These are phyloP conservation scores for Blastobotrys elegans DNA, from an alignment of 1,139 yeast genomes.

Conservation along the genomic window DNA sequence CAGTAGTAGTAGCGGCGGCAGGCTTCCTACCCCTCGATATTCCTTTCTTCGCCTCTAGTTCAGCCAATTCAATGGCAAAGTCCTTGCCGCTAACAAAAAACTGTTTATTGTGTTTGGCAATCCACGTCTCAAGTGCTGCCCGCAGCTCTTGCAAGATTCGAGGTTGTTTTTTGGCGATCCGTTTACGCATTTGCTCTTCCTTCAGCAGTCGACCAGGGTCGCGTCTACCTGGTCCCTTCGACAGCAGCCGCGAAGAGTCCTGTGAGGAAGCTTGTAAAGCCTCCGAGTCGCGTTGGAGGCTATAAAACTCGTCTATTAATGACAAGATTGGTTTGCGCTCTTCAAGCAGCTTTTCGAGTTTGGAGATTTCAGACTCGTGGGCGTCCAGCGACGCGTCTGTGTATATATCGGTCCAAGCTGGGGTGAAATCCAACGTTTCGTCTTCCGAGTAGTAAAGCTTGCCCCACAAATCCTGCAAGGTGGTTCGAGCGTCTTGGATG, in stretches of 20 bases:
- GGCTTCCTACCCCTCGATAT: constrained; percentile 13
- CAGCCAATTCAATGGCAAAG: constrained; percentile 24
- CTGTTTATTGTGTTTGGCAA: constrained; percentile 34
- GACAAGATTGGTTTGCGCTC: constrained; percentile 52
- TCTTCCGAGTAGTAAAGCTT: constrained; percentile 53
- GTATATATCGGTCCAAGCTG: constrained; percentile 38
- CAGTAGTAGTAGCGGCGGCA: background rate
- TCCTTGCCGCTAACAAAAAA: constrained; percentile 33
- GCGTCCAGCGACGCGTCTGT: constrained; percentile 51
- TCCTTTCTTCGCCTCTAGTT: constrained; percentile 20
- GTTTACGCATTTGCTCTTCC: constrained; percentile 74
- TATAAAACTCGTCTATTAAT: constrained; percentile 50
- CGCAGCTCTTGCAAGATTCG: constrained; percentile 51
- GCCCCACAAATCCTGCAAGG: constrained; percentile 60
- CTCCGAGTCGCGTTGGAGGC: constrained; percentile 54
- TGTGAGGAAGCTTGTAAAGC: constrained; percentile 65
- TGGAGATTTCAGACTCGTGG: constrained; percentile 59
- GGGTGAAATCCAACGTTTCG: constrained; percentile 36
- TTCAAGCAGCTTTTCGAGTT: constrained; percentile 47
- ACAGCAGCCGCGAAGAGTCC: constrained; percentile 73
- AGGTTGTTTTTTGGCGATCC: constrained; percentile 64
- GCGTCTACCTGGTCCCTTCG: constrained; percentile 47
- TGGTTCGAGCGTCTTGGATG: constrained; percentile 54
- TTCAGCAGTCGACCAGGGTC: constrained; percentile 66
- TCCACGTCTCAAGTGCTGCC: constrained; percentile 45